Evolutionary conservation across 345 rosid species (phyloP), one percentile per base, ranked within the genome.

Genomic region (Populus simonii): DNA sequence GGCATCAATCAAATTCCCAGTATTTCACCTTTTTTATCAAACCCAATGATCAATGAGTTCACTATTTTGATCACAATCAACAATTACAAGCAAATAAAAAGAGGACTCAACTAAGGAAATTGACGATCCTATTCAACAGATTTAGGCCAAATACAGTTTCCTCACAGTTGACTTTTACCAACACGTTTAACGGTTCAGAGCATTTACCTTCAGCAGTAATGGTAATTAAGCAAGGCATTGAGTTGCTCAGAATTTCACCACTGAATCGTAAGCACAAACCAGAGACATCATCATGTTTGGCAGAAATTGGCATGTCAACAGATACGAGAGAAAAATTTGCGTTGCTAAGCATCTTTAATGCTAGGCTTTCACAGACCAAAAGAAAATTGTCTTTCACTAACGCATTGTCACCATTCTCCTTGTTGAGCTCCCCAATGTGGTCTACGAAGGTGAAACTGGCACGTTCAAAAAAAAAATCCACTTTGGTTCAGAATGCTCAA

Each of bases 61-160:
- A 41, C 36, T 17, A 17, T 35, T 51, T 55, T 71, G 16, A 71
- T 38, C 77, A 43, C 39, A 36, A 66, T 17, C 20, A 66, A 53
- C 57, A 39, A 53, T 8, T 41, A 79, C 66, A 33, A 31, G 57
- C 25, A 29, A 10, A 79, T 41, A 31, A 22, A 66, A 22, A 57
- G 82, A 79, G 74, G 85, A 57, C 78, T 93, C 96, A 68, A 72
- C 88, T 78, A 89, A 82, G 81, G 78, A 92, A 90, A 81, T 86
- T 91, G 66, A 90, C 93, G 29, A 91, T 85, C 83, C 93, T 89
- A 82, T 93, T 93, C 86, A 96, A 84, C 66, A 93, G 80, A 82
- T 96, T 96, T 73, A 92, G 81, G 80, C 97, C 99, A 74, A 96
- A 93, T 25, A 96, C 94, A 0, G 98, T 93, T 83, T 96, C 98